phyloP scores from a whole-genome alignment of 1,284 basidiomycete species.

The Neonothopanus nambi region DNA sequence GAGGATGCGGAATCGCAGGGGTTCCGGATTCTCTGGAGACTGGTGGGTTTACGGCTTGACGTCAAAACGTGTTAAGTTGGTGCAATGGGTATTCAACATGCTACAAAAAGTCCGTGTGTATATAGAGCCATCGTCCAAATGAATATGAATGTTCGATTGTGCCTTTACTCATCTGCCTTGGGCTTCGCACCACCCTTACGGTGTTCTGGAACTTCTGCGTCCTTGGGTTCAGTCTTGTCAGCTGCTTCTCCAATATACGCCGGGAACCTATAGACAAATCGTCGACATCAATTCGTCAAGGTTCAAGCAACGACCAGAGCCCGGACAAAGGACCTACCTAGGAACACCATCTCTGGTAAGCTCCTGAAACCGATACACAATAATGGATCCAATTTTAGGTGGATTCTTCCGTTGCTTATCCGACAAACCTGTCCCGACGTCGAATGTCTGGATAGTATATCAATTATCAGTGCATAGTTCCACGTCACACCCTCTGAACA shows the following conservation, averaged over 20 bases:
- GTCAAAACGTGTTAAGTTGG: too few relatives aligned
- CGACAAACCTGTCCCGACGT: slow-evolving; percentile 54
- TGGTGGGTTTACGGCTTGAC: slow-evolving; percentile 36
- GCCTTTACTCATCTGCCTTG: not conserved
- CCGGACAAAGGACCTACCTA: slow-evolving; percentile 34
- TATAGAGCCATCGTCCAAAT: too few relatives aligned
- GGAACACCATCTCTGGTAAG: slow-evolving; percentile 59
- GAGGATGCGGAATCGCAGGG: slow-evolving; percentile 38
- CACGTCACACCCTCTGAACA: not conserved
- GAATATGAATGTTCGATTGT: not conserved
- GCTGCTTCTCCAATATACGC: slow-evolving; percentile 56
- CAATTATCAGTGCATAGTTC: not conserved
- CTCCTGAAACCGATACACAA: slow-evolving; percentile 68
- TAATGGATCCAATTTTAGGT: slow-evolving; percentile 59
- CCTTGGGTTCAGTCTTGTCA: slow-evolving; percentile 55
- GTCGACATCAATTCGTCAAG: not conserved
- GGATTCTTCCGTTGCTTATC: slow-evolving; percentile 54
- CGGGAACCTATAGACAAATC: slow-evolving; percentile 49
- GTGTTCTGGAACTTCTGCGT: slow-evolving; percentile 51
- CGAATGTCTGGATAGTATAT: slow-evolving; percentile 44
- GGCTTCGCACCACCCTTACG: slow-evolving; percentile 26
- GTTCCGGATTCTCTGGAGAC: slow-evolving; percentile 41
- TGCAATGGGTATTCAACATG: too few relatives aligned
- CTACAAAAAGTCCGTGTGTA: too few relatives aligned
- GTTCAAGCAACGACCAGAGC: not conserved